Percentiles rank a stretch among this genome's conserved stretches.
Conservation (phyloP, 331 rosid genomes). For the Arachis monticola region DNA sequence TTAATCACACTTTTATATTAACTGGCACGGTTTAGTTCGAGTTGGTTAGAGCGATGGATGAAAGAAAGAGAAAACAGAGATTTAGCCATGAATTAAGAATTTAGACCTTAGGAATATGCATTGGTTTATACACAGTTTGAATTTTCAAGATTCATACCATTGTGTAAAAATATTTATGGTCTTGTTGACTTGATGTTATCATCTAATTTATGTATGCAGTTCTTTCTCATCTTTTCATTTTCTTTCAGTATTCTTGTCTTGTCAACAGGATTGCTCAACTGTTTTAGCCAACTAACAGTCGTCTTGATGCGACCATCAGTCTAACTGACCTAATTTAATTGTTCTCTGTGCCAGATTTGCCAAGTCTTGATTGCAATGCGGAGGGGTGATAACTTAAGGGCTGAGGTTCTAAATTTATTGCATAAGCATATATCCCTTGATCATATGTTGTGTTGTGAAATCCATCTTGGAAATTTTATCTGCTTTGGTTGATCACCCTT, state of each 20-base stretch:
- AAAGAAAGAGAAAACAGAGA: too few relatives aligned
- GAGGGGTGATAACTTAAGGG: conserved; percentile 84
- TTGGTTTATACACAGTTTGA: too few relatives aligned
- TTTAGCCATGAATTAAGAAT: too few relatives aligned
- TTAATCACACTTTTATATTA: too few relatives aligned
- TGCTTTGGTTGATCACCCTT: conserved; percentile 16
- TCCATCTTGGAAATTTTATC: too few relatives aligned
- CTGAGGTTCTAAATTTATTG: conserved; percentile 68
- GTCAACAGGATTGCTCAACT: conserved; percentile 8
- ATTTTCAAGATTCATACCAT: too few relatives aligned
- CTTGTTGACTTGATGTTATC: neutral
- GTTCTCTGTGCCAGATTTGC: conserved; percentile 72
- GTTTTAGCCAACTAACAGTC: conserved; percentile 20
- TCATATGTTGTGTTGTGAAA: neutral
- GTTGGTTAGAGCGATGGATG: too few relatives aligned
- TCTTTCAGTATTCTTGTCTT: conserved; percentile 20
- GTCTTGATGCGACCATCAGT: conserved; percentile 19
- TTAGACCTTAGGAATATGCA: too few relatives aligned
- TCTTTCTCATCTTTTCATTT: conserved; percentile 28
- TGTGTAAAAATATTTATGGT: too few relatives aligned
- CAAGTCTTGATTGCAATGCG: conserved; percentile 90
- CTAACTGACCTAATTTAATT: conserved; percentile 35
- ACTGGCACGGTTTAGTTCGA: too few relatives aligned
- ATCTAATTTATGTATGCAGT: conserved; percentile 27
- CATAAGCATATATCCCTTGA: neutral